Conservation (phyloP, 2,329 filamentous ascomycete species). For the Emmonsia crescens region DNA sequence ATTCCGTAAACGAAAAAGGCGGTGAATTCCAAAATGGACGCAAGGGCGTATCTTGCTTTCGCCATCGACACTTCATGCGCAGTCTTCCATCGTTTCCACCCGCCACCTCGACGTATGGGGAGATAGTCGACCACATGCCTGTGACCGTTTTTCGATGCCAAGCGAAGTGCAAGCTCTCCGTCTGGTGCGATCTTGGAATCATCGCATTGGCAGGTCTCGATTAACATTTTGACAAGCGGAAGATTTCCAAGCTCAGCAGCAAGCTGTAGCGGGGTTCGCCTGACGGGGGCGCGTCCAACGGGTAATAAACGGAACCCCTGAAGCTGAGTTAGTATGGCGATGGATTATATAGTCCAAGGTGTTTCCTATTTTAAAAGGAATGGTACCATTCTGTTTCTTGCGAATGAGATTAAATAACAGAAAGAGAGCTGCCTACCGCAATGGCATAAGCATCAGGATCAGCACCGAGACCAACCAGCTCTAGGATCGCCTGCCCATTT, state of each 20-base stretch:
- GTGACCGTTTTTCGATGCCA: background rate
- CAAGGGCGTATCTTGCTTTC: background rate
- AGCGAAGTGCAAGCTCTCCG: slow-evolving; percentile 3
- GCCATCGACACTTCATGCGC: background rate
- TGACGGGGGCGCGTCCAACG: background rate
- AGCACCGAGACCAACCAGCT: slow-evolving; percentile 1
- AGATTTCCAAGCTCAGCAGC: slow-evolving; percentile 3
- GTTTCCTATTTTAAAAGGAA: background rate
- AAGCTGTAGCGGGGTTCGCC: slow-evolving; percentile 1
- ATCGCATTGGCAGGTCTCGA: slow-evolving; percentile 3
- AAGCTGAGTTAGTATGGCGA: background rate
- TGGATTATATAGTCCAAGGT: background rate
- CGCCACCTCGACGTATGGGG: slow-evolving; percentile 1
- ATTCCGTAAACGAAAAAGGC: background rate
- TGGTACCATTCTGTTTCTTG: background rate
- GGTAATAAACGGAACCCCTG: background rate
- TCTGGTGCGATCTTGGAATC: slow-evolving; percentile 4
- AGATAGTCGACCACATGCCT: slow-evolving; percentile 5
- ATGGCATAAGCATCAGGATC: background rate
- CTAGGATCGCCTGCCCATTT: background rate
- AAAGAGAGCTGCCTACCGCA: background rate
- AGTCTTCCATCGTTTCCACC: slow-evolving; percentile 1
- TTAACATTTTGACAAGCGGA: slow-evolving; percentile 3
- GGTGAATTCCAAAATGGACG: background rate
- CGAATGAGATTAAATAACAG: background rate